A percentile compares a stretch with the other conserved stretches of the same genome.
Conservation (phyloP, 176 grass and related monocot species). For the Oryza meyeriana region DNA sequence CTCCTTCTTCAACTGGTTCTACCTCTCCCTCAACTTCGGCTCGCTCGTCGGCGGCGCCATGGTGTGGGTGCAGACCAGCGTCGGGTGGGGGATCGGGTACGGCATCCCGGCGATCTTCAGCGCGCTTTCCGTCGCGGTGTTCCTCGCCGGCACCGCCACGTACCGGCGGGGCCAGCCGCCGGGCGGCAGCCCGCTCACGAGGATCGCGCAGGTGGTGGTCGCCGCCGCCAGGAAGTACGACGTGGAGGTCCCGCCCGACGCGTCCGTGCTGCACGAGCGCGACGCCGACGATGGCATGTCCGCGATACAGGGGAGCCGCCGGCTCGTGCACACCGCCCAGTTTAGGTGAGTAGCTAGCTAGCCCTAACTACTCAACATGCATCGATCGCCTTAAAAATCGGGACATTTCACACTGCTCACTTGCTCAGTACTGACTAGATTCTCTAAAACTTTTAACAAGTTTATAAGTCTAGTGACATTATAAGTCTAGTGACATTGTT, state of each 20-base stretch:
- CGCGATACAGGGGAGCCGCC: slow-evolving; percentile 54
- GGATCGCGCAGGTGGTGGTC: slow-evolving; percentile 50
- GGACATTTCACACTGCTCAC: too few relatives aligned
- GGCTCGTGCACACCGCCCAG: slow-evolving; percentile 50
- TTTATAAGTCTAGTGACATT: neutral
- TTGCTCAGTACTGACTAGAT: too few relatives aligned
- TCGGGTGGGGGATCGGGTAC: slow-evolving; percentile 44
- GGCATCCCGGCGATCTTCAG: slow-evolving; percentile 41
- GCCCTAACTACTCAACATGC: too few relatives aligned
- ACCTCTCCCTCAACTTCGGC: slow-evolving; percentile 42
- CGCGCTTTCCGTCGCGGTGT: slow-evolving; percentile 15
- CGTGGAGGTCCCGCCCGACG: slow-evolving; percentile 20
- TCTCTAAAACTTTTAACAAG: too few relatives aligned
- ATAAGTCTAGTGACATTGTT: neutral
- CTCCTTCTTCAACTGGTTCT: slow-evolving; percentile 76
- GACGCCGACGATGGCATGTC: slow-evolving; percentile 39
- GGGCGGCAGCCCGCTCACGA: slow-evolving; percentile 42
- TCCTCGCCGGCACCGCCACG: slow-evolving; percentile 9
- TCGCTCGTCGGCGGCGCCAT: slow-evolving; percentile 44
- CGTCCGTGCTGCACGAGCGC: slow-evolving; percentile 34
- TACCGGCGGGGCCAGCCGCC: slow-evolving; percentile 39
- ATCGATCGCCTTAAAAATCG: too few relatives aligned
- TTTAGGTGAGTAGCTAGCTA: slow-evolving; percentile 39
- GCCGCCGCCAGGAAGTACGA: slow-evolving; percentile 35
- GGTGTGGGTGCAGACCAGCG: slow-evolving; percentile 51